Base-by-base conservation (phyloP, 2,329 filamentous ascomycete species). In the Myriosclerotinia curreyana region DNA sequence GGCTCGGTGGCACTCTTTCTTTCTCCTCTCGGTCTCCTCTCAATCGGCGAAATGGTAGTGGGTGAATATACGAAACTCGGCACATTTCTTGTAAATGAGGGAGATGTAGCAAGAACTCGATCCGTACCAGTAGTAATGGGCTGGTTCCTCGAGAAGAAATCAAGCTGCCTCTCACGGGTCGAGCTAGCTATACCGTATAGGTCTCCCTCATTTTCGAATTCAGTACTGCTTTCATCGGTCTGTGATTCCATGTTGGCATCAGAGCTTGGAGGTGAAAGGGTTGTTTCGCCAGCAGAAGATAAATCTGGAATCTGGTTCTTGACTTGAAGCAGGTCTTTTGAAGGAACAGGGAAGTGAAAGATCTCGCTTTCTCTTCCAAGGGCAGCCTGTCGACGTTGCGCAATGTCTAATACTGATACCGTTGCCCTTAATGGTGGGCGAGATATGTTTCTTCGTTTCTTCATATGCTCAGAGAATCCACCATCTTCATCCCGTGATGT, bases 181-280 rank as follows among this genome's bases (percentile, higher is more conserved):
- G 28, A 56, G 5, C 28, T 56, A 22, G 50, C 56, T 20, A 55
- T 53, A n/a, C 14, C 42, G 25, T 59, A 36, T 25, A 34, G 34
- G 49, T 22, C 65, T 64, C 15, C 46, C 55, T 5, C 48, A 3
- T 54, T 17, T 14, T 71, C 69, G 4, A 55, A 61, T 53, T 74
- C 72, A 1, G 70, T 67, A 60, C 64, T 71, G 31, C 70, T 73
- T 40, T 71, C 72, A 62, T 74, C 72, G 7, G 72, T 73, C 48
- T 69, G 70, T 7, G 72, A 71, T 64, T 74, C 72, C 22, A 72
- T 61, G 44, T 74, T 71, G 31, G 68, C 72, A 40, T 74, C 72
- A 22, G 71, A 74, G 31, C 64, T 68, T 12, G 64, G 68, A 9
- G 66, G 69, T 2, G 72, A 73, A 20, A 66, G 65, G 5, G 66